Conservation (phyloP, 2,329 filamentous ascomycete species). For the Nannizziopsis barbatae region DNA sequence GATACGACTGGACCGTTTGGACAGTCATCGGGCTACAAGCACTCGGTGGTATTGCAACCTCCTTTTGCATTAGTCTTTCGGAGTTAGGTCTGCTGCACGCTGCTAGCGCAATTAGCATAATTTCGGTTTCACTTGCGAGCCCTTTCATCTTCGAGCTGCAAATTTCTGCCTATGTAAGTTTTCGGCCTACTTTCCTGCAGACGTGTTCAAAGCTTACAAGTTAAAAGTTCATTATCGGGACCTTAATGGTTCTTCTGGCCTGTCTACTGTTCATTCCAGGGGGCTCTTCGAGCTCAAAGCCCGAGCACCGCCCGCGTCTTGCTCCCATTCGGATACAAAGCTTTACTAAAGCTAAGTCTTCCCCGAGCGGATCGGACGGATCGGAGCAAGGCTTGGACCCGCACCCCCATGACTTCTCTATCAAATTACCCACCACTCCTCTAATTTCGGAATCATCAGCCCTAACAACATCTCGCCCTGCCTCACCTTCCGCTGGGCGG, state of each 20-base stretch:
- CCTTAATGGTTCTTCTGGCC: conserved; percentile 63
- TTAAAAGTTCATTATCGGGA: conserved; percentile 67
- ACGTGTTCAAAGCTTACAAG: conserved; percentile 8
- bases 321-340: conserved; percentile 49
- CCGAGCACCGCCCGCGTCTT: conserved; percentile 43
- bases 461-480: conserved; percentile 44
- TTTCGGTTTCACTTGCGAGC: conserved; percentile 76
- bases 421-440: conserved; percentile 38
- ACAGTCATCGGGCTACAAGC: conserved; percentile 72
- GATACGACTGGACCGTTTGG: conserved; percentile 91
- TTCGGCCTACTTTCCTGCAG: conserved; percentile 7
- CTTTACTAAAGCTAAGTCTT: conserved; percentile 53
- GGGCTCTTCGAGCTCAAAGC: conserved; percentile 5
- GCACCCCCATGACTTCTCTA: conserved; percentile 38
- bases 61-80: conserved; percentile 68
- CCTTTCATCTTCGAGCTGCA: conserved; percentile 74
- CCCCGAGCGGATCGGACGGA: conserved; percentile 42
- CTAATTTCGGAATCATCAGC: conserved; percentile 37
- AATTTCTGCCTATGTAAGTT: conserved; percentile 59
- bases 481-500: conserved; percentile 31
- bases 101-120: conserved; percentile 81
- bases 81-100: conserved; percentile 92
- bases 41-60: conserved; percentile 70
- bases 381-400: conserved; percentile 18
- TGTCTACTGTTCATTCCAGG: conserved; percentile 63